A percentile compares a stretch with the other conserved stretches of the same genome.
phyloP scores from a whole-genome alignment of 139 green algal genomes.

The Zygnema cylindricum region DNA sequence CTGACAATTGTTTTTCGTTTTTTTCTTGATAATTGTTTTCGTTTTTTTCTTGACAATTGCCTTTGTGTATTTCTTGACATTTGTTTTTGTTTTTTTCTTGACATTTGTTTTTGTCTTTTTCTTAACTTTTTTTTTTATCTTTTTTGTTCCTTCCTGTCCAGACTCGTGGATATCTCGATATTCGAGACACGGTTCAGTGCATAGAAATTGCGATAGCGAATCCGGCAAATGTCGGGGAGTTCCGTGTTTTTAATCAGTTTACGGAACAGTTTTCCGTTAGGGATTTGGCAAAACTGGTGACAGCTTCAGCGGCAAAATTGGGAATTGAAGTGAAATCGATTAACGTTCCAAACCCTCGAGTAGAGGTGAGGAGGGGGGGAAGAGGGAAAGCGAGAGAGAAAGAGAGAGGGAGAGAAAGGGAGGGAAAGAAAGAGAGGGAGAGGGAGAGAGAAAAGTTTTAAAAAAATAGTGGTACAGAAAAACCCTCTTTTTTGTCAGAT shows the following conservation, averaged over 20 bases:
- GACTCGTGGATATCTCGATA: constrained; percentile 96
- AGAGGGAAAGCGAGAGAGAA: constrained; percentile 91
- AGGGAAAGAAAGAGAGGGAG: constrained; percentile 83
- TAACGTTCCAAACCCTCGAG: constrained; percentile 48
- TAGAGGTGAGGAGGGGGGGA: constrained; percentile 37
- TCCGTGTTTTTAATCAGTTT: constrained; percentile 99
- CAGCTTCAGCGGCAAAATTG: constrained; percentile 80
- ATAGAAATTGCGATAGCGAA: constrained; percentile 96
- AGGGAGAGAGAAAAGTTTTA: constrained; percentile 88
- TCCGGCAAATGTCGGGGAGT: constrained; percentile 85
- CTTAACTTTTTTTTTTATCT: too few relatives aligned
- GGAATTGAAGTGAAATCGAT: constrained; percentile 81
- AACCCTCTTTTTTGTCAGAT: too few relatives aligned
- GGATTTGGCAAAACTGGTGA: constrained; percentile 89
- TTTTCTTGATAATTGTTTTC: too few relatives aligned
- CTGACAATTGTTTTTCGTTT: too few relatives aligned
- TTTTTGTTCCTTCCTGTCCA: too few relatives aligned
- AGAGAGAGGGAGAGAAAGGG: constrained; percentile 98
- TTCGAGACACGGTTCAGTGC: constrained; percentile 87
- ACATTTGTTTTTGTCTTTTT: too few relatives aligned
- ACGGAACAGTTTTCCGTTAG: constrained; percentile 96
- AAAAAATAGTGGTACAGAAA: constrained; percentile 86
- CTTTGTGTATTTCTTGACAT: too few relatives aligned
- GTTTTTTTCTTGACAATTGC: too few relatives aligned
- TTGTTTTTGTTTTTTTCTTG: too few relatives aligned